Evolutionary conservation across 768 basidiomycete genomes (phyloP).

Genomic region (Rhizopogon vulgaris): DNA sequence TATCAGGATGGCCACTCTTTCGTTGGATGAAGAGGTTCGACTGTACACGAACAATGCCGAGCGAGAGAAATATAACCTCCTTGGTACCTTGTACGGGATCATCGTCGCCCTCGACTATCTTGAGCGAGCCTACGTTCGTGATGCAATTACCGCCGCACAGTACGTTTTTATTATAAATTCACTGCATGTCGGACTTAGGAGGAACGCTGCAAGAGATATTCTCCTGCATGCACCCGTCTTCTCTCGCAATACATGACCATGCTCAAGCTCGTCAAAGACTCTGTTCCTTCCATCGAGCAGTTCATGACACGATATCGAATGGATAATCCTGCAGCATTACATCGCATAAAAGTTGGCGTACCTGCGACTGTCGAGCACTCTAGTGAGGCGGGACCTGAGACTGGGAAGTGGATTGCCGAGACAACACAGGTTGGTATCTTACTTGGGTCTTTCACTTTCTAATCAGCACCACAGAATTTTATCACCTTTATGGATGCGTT

Average conservation of each 20-base stretch:
- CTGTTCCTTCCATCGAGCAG: conserved; percentile 77
- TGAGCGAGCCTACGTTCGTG: conserved; percentile 91
- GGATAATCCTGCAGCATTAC: conserved; percentile 90
- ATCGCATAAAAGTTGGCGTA: conserved; percentile 86
- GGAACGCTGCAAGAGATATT: conserved; percentile 62
- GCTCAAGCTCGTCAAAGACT: conserved; percentile 89
- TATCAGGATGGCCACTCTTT: conserved; percentile 36
- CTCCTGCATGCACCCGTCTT: conserved; percentile 91
- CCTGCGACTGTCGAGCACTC: conserved; percentile 97
- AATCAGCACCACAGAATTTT: conserved; percentile 59
- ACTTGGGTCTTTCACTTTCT: neutral
- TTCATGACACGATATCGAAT: conserved; percentile 91
- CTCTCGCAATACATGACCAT: conserved; percentile 97
- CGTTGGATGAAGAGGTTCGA: conserved; percentile 88
- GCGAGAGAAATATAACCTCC: conserved; percentile 80
- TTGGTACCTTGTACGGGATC: conserved; percentile 89
- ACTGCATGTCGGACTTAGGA: conserved; percentile 5
- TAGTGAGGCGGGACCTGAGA: conserved; percentile 86
- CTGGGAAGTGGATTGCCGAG: conserved; percentile 95
- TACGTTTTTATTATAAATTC: conserved; percentile 37
- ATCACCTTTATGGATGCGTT: conserved; percentile 99
- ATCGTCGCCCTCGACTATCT: conserved; percentile 90
- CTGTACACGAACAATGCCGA: conserved; percentile 84
- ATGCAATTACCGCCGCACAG: conserved; percentile 88
- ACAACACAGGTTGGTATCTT: conserved; percentile 73